Evolutionary conservation across 176 grass and related monocot genomes (phyloP).

Genomic region (Eragrostis curvula): DNA sequence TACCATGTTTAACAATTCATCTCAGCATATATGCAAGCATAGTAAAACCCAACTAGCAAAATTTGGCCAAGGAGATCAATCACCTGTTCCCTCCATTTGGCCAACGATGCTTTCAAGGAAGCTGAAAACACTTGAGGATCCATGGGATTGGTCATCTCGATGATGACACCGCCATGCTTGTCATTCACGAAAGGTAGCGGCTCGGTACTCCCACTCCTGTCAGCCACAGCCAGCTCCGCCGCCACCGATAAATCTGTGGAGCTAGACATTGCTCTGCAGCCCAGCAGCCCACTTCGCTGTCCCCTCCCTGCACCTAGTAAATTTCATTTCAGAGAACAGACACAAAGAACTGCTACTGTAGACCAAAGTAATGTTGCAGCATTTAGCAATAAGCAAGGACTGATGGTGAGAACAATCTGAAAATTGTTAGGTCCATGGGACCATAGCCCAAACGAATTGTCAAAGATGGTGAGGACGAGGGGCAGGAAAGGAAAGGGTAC

Average conservation of each 20-base stretch:
- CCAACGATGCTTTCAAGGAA: constrained; percentile 69
- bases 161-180: constrained; percentile 72
- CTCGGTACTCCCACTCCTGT: constrained; percentile 32
- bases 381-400: not conserved
- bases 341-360: not conserved
- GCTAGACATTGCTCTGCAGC: constrained; percentile 50
- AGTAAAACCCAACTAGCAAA: not conserved
- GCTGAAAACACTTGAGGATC: constrained; percentile 62
- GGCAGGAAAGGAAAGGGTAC: not conserved
- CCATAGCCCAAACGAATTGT: not conserved
- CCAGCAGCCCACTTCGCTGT: not conserved
- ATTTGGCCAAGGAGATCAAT: constrained; percentile 24
- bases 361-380: not conserved
- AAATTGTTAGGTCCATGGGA: not conserved
- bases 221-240: not conserved
- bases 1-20: not conserved
- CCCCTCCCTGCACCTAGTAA: not conserved
- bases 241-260: constrained; percentile 34
- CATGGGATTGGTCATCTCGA: constrained; percentile 71
- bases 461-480: not conserved
- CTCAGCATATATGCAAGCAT: not conserved
- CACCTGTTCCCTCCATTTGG: constrained; percentile 81
- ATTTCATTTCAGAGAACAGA: not conserved
- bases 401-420: not conserved
- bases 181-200: constrained; percentile 67